These are phyloP conservation scores for Erodium moschatum DNA, from an alignment of 441 rosid species.

Conservation along the genomic window DNA sequence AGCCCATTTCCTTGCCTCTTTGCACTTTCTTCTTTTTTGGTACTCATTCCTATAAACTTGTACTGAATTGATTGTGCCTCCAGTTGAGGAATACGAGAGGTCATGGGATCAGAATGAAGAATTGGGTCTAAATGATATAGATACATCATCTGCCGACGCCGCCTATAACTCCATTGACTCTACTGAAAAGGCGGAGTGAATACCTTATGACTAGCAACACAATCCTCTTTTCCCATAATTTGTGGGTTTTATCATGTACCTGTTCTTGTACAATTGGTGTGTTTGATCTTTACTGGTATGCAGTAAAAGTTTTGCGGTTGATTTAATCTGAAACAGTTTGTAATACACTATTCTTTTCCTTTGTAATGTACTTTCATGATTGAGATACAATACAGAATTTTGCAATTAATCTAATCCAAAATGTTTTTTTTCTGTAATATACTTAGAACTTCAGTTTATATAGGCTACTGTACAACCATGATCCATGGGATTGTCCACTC, in stretches of 20 bases:
- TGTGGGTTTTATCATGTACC: not conserved
- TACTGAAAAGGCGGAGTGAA: not conserved
- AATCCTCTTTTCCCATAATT: too few species aligned
- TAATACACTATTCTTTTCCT: too few species aligned
- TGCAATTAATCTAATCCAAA: too few species aligned
- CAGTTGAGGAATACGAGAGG: conserved; percentile 80
- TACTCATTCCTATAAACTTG: not conserved
- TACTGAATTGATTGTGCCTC: not conserved
- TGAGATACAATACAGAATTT: too few species aligned
- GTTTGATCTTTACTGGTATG: not conserved
- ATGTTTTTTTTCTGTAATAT: too few species aligned
- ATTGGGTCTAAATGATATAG: conserved; percentile 79
- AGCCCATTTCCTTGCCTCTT: too few species aligned
- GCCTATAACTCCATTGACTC: conserved; percentile 37
- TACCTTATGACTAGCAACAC: too few species aligned
- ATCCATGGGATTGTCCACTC: conserved; percentile 68
- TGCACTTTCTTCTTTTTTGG: too few species aligned
- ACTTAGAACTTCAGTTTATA: conserved; percentile 37
- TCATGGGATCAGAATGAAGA: conserved; percentile 96
- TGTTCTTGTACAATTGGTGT: not conserved
- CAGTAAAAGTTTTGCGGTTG: too few species aligned
- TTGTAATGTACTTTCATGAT: too few species aligned
- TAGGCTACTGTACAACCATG: conserved; percentile 86
- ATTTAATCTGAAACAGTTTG: too few species aligned
- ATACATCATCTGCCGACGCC: conserved; percentile 77